Base-by-base conservation (phyloP, 139 green algal species). In the Coelastrella sp. region DNA sequence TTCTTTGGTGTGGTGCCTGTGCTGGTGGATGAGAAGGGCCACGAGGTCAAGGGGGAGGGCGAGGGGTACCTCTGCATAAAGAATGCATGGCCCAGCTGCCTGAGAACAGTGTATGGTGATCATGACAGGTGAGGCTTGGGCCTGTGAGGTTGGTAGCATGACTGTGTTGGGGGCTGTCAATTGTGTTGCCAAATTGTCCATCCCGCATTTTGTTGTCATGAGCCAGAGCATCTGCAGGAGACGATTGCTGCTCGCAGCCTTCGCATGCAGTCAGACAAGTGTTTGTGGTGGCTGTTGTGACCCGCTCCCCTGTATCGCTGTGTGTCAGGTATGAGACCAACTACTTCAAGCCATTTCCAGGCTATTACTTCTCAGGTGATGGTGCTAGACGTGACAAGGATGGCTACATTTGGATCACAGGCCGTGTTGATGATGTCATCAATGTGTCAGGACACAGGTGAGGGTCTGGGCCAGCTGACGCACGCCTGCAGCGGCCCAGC, bases 351-450 rank as follows among this genome's bases (percentile, higher is more conserved):
- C 78, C 91, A 91, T 73, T 98, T 96, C 93, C 95, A 12, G 87
- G 87, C 7, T 91, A 91, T 66, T 96, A 96, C 93, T 95, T 95
- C 73, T 92, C 96, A 5, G 96, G 96, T 7, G 96, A 98, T 88
- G 96, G 96, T 73, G 92, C 87, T 63, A 87, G 95, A 11, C 90
- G 92, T 56, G 93, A 97, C 84, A 89, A 82, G 35, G 94, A 97
- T 80, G 96, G 96, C 19, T 97, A 97, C 92, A 95, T 95, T 85
- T 97, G 95, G 95, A 96, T 97, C 91, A 98, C 95, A 61, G 95
- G 94, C 19, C 95, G 98, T 65, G 98, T 99, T 85, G 98, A 99
- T 90, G 98, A 99, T 92, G 98, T 99, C 19, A 98, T 98, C 92
- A 98, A 98, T 84, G 97, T 99, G 22, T 96, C 89, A 17, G 98